phyloP scores from a whole-genome alignment of 441 rosid genomes.

The Sinapis alba region DNA sequence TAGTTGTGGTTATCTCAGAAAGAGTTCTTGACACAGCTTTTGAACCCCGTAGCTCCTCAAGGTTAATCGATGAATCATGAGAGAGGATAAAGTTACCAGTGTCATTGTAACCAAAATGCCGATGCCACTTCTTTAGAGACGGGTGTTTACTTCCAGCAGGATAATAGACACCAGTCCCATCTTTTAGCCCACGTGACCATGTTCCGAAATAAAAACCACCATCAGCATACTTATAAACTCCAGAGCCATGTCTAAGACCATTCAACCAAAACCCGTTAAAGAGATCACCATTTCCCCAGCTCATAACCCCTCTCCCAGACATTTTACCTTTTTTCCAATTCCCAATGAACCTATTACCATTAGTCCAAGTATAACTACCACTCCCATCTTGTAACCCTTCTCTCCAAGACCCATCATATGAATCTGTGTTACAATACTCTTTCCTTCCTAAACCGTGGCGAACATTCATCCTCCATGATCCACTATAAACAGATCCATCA shows the following conservation, averaged over 20 bases:
- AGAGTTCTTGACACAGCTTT: constrained; percentile 58
- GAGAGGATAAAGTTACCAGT: constrained; percentile 42
- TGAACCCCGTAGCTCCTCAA: constrained; percentile 43
- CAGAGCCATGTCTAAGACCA: constrained; percentile 82
- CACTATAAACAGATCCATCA: constrained; percentile 71
- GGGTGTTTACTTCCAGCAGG: constrained; percentile 82
- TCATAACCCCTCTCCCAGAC: constrained; percentile 94
- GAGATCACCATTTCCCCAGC: constrained; percentile 85
- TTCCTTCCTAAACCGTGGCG: constrained; percentile 84
- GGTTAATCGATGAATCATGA: constrained; percentile 47
- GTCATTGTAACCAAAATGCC: constrained; percentile 49
- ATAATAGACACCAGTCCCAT: constrained; percentile 86
- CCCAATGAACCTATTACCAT: constrained; percentile 77
- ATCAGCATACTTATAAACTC: constrained; percentile 77
- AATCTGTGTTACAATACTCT: constrained; percentile 71
- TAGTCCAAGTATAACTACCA: constrained; percentile 81
- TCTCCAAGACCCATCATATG: constrained; percentile 92
- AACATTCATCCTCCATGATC: constrained; percentile 90
- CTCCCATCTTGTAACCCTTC: constrained; percentile 88
- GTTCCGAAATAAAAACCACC: constrained; percentile 86
- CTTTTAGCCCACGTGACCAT: constrained; percentile 83
- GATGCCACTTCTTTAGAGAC: constrained; percentile 57
- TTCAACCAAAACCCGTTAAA: constrained; percentile 86
- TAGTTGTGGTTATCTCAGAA: constrained; percentile 58
- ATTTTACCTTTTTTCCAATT: constrained; percentile 86